Percentiles rank a stretch among this genome's conserved stretches.
phyloP scores from a whole-genome alignment of 257 asterid species.

The Ocimum tenuiflorum region DNA sequence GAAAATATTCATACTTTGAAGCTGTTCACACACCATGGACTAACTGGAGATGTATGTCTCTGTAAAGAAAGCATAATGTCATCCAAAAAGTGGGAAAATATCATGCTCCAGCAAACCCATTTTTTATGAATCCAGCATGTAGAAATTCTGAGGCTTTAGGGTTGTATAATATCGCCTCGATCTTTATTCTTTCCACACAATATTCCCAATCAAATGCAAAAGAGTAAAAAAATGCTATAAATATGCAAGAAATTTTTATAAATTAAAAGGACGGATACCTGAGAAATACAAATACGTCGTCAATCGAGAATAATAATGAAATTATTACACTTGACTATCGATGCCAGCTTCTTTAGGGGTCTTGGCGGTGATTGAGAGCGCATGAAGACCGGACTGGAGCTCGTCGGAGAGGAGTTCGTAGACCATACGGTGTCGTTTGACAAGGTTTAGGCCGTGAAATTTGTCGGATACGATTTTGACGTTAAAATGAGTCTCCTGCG shows the following conservation, averaged over 20 bases:
- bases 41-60: too few relatives aligned
- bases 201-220: background rate
- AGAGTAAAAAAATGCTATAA: background rate
- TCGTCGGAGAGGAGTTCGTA: constrained; percentile 81
- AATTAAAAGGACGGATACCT: background rate
- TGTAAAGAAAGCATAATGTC: too few relatives aligned
- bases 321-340: background rate
- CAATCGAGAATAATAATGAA: background rate
- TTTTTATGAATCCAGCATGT: too few relatives aligned
- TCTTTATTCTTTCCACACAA: too few relatives aligned
- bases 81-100: too few relatives aligned
- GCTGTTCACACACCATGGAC: too few relatives aligned
- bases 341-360: constrained; percentile 70
- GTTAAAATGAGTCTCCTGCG: constrained; percentile 79
- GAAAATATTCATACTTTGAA: too few relatives aligned
- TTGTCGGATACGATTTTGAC: constrained; percentile 54
- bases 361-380: constrained; percentile 74
- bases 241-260: background rate
- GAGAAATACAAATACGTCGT: background rate
- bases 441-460: constrained; percentile 71
- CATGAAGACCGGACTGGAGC: constrained; percentile 80
- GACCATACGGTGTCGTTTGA: constrained; percentile 84
- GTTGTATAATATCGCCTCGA: too few relatives aligned
- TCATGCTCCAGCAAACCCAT: too few relatives aligned
- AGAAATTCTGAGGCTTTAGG: too few relatives aligned